Conservation (phyloP, 805 yeast species). For the Pichia manshurica region DNA sequence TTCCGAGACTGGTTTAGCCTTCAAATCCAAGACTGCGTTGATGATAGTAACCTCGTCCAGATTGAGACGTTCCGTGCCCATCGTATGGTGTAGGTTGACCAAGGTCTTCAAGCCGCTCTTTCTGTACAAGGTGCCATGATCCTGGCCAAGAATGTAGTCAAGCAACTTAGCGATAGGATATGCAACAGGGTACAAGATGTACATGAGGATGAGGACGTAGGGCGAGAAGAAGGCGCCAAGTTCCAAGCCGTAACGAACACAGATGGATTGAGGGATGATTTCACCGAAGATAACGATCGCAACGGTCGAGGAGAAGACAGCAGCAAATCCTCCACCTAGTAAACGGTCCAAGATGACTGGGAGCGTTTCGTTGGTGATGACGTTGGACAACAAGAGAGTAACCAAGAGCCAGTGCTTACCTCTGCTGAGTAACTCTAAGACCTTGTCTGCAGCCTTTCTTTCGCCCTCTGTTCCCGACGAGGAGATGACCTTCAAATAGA, state of each 20-base stretch:
- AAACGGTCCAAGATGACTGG: conserved; percentile 92
- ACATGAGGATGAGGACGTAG: conserved; percentile 80
- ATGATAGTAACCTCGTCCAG: conserved; percentile 96
- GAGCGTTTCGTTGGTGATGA: conserved; percentile 87
- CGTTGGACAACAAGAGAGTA: conserved; percentile 77
- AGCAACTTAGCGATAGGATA: conserved; percentile 81
- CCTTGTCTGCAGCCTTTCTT: conserved; percentile 62
- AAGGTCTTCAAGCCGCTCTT: conserved; percentile 89
- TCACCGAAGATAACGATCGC: conserved; percentile 94
- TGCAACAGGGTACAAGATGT: conserved; percentile 84
- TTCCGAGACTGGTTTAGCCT: conserved; percentile 78
- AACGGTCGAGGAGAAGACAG: conserved; percentile 89
- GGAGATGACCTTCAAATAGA: conserved; percentile 83
- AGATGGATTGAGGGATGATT: conserved; percentile 88
- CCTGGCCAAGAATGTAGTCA: conserved; percentile 84
- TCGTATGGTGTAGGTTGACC: conserved; percentile 86
- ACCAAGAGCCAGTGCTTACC: conserved; percentile 98
- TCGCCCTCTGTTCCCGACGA: conserved; percentile 77
- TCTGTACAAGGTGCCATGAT: conserved; percentile 92
- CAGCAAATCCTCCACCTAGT: conserved; percentile 96
- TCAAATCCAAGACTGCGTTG: conserved; percentile 86
- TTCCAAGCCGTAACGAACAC: conserved; percentile 88
- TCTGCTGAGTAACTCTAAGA: conserved; percentile 60
- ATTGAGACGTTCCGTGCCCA: conserved; percentile 91
- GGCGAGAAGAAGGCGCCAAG: conserved; percentile 90